These are phyloP conservation scores for Calonectria naviculata DNA, from an alignment of 2,329 filamentous ascomycete genomes.

Conservation along the genomic window DNA sequence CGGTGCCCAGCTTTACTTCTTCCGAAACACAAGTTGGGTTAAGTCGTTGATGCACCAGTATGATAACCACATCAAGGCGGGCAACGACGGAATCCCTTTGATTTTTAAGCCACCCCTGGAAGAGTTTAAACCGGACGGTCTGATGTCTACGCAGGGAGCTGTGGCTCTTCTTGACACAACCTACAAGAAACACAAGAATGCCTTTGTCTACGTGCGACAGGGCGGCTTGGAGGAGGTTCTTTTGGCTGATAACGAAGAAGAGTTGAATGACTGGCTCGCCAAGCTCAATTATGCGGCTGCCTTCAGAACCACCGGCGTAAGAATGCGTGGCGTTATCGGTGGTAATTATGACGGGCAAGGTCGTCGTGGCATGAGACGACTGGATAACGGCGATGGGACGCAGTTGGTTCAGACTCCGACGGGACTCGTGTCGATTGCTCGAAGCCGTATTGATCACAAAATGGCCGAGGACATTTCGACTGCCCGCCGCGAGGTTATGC, in stretches of 20 bases:
- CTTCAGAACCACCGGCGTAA: conserved; percentile 90
- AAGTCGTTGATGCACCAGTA: conserved; percentile 92
- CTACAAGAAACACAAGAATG: conserved; percentile 96
- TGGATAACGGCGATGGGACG: conserved; percentile 71
- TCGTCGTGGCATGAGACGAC: conserved; percentile 76
- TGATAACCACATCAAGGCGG: conserved; percentile 82
- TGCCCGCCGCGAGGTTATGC: conserved; percentile 85
- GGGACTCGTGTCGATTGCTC: conserved; percentile 79
- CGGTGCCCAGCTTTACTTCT: conserved; percentile 97
- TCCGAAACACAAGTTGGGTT: conserved; percentile 92
- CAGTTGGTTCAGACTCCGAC: conserved; percentile 75
- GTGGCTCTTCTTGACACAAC: conserved; percentile 87
- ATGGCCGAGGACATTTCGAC: conserved; percentile 88
- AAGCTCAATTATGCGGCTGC: conserved; percentile 97
- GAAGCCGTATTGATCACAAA: conserved; percentile 80
- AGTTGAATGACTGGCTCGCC: conserved; percentile 96
- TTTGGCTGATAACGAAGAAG: conserved; percentile 87
- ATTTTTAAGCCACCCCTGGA: conserved; percentile 91
- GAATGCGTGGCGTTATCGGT: conserved; percentile 88
- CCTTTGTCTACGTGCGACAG: conserved; percentile 90
- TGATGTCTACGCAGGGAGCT: conserved; percentile 93
- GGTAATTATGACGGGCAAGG: conserved; percentile 87
- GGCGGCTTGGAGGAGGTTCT: conserved; percentile 91
- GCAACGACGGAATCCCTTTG: conserved; percentile 79
- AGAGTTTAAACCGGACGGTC: conserved; percentile 91